Conservation (phyloP, 805 yeast genomes). For the Lipomyces japonicus region DNA sequence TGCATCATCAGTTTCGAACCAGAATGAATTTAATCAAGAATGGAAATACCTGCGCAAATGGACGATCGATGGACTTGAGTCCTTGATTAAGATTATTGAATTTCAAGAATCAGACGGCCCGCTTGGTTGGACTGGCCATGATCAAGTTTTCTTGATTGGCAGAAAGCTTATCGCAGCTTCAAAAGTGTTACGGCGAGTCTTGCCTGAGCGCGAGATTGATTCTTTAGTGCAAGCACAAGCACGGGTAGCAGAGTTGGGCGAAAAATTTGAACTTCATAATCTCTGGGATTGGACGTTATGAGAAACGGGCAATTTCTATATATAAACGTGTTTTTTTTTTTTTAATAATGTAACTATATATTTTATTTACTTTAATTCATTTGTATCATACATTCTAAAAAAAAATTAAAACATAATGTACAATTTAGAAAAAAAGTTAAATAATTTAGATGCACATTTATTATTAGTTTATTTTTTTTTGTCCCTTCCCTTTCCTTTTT, state of each 20-base stretch:
- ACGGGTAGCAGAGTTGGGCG: background rate
- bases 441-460: no score
- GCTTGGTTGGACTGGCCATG: conserved; percentile 16
- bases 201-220: background rate
- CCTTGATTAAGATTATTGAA: background rate
- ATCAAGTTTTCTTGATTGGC: conserved; percentile 14
- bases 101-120: conserved; percentile 15
- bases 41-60: background rate
- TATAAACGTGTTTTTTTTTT: background rate
- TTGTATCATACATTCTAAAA: no score
- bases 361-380: conserved; percentile 1
- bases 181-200: conserved; percentile 1
- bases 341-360: background rate
- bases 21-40: background rate
- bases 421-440: no score
- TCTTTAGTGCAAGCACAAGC: background rate
- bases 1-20: background rate
- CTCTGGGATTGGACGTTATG: conserved; percentile 1
- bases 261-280: background rate
- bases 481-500: no score
- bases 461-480: no score
- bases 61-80: background rate
- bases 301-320: background rate
- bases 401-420: no score
- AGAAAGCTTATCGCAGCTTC: conserved; percentile 6